phyloP scores from a whole-genome alignment of 345 rosid genomes.

The Populus alba region DNA sequence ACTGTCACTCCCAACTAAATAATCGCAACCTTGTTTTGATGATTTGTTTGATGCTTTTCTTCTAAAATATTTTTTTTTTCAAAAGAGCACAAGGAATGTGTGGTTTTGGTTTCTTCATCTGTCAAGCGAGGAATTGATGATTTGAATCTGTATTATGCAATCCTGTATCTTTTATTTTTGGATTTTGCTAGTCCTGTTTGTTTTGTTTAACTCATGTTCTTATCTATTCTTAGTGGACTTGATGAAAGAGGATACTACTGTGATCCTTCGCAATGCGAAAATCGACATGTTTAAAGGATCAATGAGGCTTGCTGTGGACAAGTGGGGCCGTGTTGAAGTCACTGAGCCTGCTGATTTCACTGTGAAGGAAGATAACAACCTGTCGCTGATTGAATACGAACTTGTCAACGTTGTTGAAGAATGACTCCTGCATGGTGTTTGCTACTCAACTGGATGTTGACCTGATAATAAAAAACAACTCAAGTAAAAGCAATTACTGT shows the following conservation, averaged over 20 bases:
- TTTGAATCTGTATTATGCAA: too few species aligned
- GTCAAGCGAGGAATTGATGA: background rate
- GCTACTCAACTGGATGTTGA: constrained; percentile 16
- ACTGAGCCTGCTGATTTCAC: constrained; percentile 61
- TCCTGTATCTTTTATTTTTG: too few species aligned
- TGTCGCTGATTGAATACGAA: constrained; percentile 70
- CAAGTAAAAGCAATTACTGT: constrained; percentile 35
- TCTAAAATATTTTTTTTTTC: too few species aligned
- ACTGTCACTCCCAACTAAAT: too few species aligned
- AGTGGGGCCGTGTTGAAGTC: constrained; percentile 34
- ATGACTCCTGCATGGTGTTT: constrained; percentile 21
- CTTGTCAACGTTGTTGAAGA: constrained; percentile 65
- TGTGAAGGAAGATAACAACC: constrained; percentile 76
- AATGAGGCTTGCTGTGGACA: constrained; percentile 38
- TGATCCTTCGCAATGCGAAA: constrained; percentile 51
- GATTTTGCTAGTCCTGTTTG: background rate
- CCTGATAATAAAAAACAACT: constrained; percentile 36
- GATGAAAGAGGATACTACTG: constrained; percentile 71
- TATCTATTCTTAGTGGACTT: constrained; percentile 57
- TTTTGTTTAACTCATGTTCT: background rate
- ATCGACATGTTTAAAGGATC: constrained; percentile 35
- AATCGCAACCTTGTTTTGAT: background rate
- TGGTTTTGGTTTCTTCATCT: background rate
- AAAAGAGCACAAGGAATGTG: background rate
- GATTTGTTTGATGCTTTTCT: background rate